Conservation (phyloP, 2,329 filamentous ascomycete species). For the Aspergillus phoenicis region DNA sequence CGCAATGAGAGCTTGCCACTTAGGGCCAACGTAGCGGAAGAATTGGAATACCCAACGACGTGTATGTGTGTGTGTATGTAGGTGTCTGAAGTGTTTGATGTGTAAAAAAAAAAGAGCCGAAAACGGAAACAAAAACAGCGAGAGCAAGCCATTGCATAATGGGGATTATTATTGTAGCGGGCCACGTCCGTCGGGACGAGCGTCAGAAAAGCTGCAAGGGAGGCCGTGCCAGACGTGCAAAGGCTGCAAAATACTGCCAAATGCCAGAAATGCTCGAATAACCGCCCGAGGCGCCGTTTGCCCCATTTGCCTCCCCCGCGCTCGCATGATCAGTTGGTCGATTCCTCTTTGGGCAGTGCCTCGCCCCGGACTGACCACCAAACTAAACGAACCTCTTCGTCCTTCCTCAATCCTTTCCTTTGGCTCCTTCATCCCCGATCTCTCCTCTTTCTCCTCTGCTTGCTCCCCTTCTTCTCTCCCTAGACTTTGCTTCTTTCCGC, state of each 20-base stretch:
- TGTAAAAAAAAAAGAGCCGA: background rate
- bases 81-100: background rate
- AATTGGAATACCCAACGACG: conserved; percentile 1
- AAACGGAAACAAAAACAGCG: background rate
- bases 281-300: conserved; percentile 27
- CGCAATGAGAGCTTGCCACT: conserved; percentile 3
- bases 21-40: conserved; percentile 7
- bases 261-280: conserved; percentile 4
- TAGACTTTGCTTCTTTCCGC: too few relatives aligned
- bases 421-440: conserved; percentile 6
- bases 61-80: background rate
- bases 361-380: conserved; percentile 21
- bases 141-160: background rate
- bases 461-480: conserved; percentile 1
- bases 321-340: conserved; percentile 41
- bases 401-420: conserved; percentile 11
- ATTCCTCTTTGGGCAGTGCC: conserved; percentile 27
- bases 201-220: background rate
- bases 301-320: conserved; percentile 37
- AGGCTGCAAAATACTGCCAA: background rate
- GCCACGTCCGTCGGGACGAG: background rate
- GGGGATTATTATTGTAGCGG: background rate
- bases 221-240: background rate
- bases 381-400: conserved; percentile 6
- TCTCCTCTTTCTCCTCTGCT: conserved; percentile 13